Conservation (phyloP, 2,329 filamentous ascomycete species). For the Trichoderma sp. region DNA sequence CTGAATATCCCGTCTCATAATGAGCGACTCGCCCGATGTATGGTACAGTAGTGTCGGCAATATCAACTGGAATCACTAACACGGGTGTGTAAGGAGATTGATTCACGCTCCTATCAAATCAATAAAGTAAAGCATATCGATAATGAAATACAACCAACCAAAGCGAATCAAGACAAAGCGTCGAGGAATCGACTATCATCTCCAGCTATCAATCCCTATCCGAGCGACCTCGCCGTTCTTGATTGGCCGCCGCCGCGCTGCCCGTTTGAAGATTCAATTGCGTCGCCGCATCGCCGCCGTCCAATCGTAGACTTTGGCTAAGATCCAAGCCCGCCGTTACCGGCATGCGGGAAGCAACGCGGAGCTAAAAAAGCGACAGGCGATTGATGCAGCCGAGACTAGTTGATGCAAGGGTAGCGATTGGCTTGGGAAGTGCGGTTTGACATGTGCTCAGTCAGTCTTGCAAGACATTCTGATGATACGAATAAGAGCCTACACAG, state of each 20-base stretch:
- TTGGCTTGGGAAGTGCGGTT: neutral
- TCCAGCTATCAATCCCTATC: neutral
- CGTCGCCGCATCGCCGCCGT: constrained; percentile 2
- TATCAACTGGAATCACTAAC: neutral
- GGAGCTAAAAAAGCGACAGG: neutral
- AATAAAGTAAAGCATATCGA: constrained; percentile 14
- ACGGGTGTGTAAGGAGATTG: neutral
- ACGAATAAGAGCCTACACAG: neutral
- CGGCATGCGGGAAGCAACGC: constrained; percentile 1
- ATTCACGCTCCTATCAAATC: neutral
- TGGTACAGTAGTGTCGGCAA: neutral
- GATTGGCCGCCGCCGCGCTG: constrained; percentile 5
- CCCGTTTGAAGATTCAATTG: constrained; percentile 22
- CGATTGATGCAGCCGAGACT: neutral
- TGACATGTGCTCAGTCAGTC: neutral
- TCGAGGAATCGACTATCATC: neutral
- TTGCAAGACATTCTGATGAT: neutral
- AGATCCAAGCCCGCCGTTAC: constrained; percentile 5
- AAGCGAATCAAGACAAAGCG: neutral
- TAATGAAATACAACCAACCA: neutral
- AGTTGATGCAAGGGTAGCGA: neutral
- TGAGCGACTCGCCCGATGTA: neutral
- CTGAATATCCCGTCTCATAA: neutral
- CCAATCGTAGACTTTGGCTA: constrained; percentile 10
- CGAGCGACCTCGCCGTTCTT: neutral